Evolutionary conservation across 2,329 filamentous ascomycete genomes (phyloP), one percentile per base, ranked within the genome.

Genomic region (Cladosporium velox): DNA sequence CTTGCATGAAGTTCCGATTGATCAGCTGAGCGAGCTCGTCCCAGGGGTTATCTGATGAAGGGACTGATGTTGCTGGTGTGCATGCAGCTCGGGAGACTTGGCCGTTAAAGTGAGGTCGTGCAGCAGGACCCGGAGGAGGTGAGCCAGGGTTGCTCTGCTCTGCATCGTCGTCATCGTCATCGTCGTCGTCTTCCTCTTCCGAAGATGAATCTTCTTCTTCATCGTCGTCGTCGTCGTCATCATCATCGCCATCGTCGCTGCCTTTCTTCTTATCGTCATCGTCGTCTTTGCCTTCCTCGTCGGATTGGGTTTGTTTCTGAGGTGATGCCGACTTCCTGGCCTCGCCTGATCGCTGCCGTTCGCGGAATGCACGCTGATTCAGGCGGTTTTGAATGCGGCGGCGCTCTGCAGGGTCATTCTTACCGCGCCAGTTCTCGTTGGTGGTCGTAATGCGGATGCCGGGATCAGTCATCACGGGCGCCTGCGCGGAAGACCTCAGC

Each of bases 361-460:
- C 69, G n/a, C 74, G 68, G 47, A 74, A 75, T 11, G 74, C 74
- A 62, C 74, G 61, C 62, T 76, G 74, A 51, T 76, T 76, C 47
- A 76, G 66, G 1, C 74, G 64, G 60, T 75, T 76, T 58, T 76
- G 74, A 21, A 76, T 75, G 21, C 73, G 70, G 55, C 74, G 67
- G 49, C 74, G 65, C 62, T 75, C 74, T 10, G 67, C 64, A 38
- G 74, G 72, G 63, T 75, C 73, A 52, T 72, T 75, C 66, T 75
- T 72, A 55, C 73, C 73, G 54, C 68, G 71, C 72, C 73, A 75
- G 67, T 75, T 73, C 67, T 75, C 74, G 55, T 75, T 74, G 34
- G 60, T 63, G 6, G 65, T 67, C 21, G 60, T 64, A 24, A 67
- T 67, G 11, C 65, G 61, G 18, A 67, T 38, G 26, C 64, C 51